Base-by-base conservation (phyloP, 805 yeast species). In the Schwanniomyces yamadae region DNA sequence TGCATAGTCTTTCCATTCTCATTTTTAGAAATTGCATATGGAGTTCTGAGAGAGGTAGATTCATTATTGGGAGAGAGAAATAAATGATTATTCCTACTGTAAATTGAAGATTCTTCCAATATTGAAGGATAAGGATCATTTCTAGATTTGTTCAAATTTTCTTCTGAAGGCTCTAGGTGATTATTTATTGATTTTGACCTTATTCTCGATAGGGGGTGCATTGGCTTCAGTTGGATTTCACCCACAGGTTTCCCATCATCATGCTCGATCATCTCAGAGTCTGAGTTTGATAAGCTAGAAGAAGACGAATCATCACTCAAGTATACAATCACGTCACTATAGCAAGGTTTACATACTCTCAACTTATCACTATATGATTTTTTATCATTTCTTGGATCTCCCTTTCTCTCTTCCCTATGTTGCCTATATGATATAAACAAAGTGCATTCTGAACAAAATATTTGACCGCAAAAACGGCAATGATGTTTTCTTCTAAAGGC, bases 381-480 rank as follows among this genome's bases (percentile, higher is more conserved):
- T 73, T 49, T 41, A 4, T 42, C 40, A 12, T 42, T 39, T 11
- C 28, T 30, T 19, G 30, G 46, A 23, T 51, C 42, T 14, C 52
- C 34, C 25, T 46, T 57, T 28, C 69, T 38, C 37, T 66, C 66
- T 34, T 63, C 68, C 34, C 63, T 65, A 41, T 68, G 71, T 40
- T 66, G 69, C 23, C 32, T 93, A 87, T 41, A 84, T 52, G 50
- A 87, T 63, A 50, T 66, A 48, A 88, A 75, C 3, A 76, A 63
- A 0, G 96, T 87, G 58, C 99, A 91, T 7, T 74, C 71, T 28
- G 84, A 73, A 59, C 99, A 91, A 54, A 90, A 91, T 32, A 91
- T 90, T 57, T 90, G 96, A 2, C 99, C 99, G 61, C 99, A 91
- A 23, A 91, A 80, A 36, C 99, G 68, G 54, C 99, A 91, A 59